Conservation (phyloP, 2,329 filamentous ascomycete species). For the Gaeumannomyces sp. region DNA sequence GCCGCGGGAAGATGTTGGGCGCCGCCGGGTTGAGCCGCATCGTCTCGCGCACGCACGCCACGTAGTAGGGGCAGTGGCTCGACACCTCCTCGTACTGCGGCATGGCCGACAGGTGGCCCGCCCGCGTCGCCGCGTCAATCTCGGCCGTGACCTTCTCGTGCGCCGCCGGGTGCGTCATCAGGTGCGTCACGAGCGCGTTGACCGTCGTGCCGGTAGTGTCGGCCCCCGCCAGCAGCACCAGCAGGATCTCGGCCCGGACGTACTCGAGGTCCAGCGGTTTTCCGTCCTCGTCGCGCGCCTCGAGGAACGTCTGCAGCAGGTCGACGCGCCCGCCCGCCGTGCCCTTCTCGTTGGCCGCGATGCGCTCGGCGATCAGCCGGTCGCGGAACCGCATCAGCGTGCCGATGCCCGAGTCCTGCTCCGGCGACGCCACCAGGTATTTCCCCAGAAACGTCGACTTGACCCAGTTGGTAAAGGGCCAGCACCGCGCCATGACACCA, state of each 20-base stretch:
- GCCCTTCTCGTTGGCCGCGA: conserved; percentile 39
- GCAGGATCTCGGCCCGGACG: conserved; percentile 46
- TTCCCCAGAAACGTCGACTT: conserved; percentile 46
- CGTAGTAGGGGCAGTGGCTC: conserved; percentile 29
- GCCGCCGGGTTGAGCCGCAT: conserved; percentile 29
- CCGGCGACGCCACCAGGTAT: conserved; percentile 45
- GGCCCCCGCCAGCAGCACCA: conserved; percentile 43
- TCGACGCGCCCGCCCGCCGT: conserved; percentile 39
- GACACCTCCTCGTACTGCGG: conserved; percentile 30
- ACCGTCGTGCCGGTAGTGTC: conserved; percentile 49
- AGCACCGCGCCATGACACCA: conserved; percentile 43
- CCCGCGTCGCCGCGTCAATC: conserved; percentile 25
- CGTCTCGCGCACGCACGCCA: conserved; percentile 33
- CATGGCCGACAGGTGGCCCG: conserved; percentile 15
- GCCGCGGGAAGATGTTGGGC: conserved; percentile 16
- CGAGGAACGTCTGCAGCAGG: conserved; percentile 45
- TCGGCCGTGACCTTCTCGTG: conserved; percentile 37
- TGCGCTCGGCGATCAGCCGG: conserved; percentile 40
- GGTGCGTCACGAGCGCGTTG: conserved; percentile 37
- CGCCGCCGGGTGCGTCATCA: conserved; percentile 39
- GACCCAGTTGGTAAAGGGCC: conserved; percentile 48
- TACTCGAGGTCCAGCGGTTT: conserved; percentile 41
- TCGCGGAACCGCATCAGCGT: conserved; percentile 53
- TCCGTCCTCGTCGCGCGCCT: conserved; percentile 36
- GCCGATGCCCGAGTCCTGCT: conserved; percentile 48